Evolutionary conservation across 140 eudicot species (phyloP).

Genomic region (Stevia rebaudiana): DNA sequence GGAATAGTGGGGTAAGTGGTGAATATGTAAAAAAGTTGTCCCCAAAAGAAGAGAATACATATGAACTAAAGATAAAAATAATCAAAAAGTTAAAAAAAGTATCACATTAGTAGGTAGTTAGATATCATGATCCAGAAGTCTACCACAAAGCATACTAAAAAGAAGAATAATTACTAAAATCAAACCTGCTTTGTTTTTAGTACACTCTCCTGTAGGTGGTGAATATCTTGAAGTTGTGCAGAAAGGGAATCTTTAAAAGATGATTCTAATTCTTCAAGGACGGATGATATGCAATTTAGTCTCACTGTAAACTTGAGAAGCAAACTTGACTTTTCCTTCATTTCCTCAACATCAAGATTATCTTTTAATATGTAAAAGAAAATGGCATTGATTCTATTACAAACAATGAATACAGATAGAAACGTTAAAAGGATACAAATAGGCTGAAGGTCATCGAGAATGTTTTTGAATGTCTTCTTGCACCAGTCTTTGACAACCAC

Average conservation of each 20-base stretch:
- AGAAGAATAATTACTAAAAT: background rate
- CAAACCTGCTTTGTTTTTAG: constrained; percentile 84
- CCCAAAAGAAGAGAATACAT: background rate
- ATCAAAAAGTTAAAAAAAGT: background rate
- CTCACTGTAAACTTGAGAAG: constrained; percentile 61
- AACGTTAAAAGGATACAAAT: constrained; percentile 71
- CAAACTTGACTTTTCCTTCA: constrained; percentile 41
- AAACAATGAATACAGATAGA: background rate
- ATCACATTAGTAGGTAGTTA: background rate
- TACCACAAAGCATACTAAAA: background rate
- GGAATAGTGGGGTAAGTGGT: background rate
- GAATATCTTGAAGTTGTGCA: constrained; percentile 75
- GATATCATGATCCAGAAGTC: background rate
- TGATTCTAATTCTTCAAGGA: constrained; percentile 84
- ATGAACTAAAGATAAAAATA: background rate
- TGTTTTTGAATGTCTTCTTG: constrained; percentile 62
- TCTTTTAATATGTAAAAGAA: constrained; percentile 63
- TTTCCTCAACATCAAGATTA: constrained; percentile 41
- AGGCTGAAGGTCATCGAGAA: constrained; percentile 43
- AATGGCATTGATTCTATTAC: constrained; percentile 3
- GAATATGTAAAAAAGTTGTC: background rate
- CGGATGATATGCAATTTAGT: constrained; percentile 58
- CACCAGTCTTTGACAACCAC: constrained; percentile 99
- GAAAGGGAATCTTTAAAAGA: constrained; percentile 69
- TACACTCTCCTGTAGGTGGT: constrained; percentile 70